Percentiles rank a stretch among this genome's conserved stretches.
These are phyloP conservation scores for Auxenochlorella pyrenoidosa DNA, from an alignment of 139 green algal species.

Conservation along the genomic window DNA sequence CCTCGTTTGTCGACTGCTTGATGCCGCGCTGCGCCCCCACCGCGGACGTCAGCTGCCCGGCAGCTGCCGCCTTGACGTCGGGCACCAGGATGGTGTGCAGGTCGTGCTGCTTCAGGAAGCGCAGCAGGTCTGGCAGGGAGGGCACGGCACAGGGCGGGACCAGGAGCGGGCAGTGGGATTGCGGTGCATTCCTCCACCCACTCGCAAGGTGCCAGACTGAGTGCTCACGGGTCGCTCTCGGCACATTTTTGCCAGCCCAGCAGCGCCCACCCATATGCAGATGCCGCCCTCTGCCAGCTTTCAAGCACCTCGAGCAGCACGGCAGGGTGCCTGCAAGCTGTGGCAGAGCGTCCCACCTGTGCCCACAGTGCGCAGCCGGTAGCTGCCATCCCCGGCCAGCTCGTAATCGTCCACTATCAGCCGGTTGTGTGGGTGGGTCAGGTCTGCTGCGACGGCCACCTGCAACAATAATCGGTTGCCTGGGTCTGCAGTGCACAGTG, in stretches of 20 bases:
- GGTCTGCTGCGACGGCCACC: constrained; percentile 58
- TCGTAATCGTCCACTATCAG: constrained; percentile 84
- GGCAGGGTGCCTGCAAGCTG: too few relatives aligned
- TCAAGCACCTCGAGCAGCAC: too few relatives aligned
- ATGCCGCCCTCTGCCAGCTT: too few relatives aligned
- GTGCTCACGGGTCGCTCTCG: too few relatives aligned
- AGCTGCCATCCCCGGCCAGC: constrained; percentile 30
- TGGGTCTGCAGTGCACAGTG: too few relatives aligned
- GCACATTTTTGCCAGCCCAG: too few relatives aligned
- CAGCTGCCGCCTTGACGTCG: constrained; percentile 31
- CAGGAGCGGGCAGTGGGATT: not conserved
- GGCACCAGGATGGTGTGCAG: constrained; percentile 48
- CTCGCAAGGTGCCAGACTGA: too few relatives aligned
- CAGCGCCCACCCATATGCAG: too few relatives aligned
- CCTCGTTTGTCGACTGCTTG: constrained; percentile 81
- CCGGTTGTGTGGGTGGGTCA: constrained; percentile 45
- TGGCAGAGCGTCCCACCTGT: constrained; percentile 1
- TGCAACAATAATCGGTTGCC: not conserved
- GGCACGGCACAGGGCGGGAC: not conserved
- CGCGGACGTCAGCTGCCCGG: not conserved
- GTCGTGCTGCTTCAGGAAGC: constrained; percentile 36
- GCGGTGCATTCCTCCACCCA: too few relatives aligned
- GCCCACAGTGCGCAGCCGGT: constrained; percentile 44
- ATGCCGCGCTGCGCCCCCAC: not conserved
- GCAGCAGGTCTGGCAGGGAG: not conserved